Evolutionary conservation across 306 rosid genomes (phyloP), one percentile per base, ranked within the genome.

Genomic region (Ammopiptanthus mongolicus): DNA sequence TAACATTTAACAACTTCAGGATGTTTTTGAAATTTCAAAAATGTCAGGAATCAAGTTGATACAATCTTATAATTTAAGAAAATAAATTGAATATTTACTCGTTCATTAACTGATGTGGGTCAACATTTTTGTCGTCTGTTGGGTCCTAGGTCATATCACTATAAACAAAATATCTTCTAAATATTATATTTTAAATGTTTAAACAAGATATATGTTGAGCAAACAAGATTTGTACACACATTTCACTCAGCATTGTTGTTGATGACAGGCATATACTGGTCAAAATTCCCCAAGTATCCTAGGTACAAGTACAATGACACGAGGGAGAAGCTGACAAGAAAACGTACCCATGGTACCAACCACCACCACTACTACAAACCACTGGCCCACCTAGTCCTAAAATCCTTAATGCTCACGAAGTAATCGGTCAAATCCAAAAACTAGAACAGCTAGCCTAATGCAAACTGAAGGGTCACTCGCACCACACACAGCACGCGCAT

Each of bases 251-350:
- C 39, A 57, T 51, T 9, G 29, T 5, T 71, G 21, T 3, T 14
- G 9, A 5, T 1, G 5, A 51, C 12, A 66, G 7, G 86, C 29
- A 76, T 77, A 84, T 84, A 28, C 87, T 47, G 65, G 70, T 69
- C 42, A 75, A 83, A 46, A 75, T 69, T 39, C 58, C 53, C 63
- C 48, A 17, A 28, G 11, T 48, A 31, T 46, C 39, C 56, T 28
- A 74, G 28, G 52, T 53, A 48, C 23, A 75, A 17, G 55, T 36
- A 29, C 57, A 64, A 70, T 65, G 78, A 69, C 59, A 28, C 23
- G 34, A 62, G 11, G 47, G 5, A 52, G 52, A 75, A n/a, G 19
- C 23, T 22, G 10, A 71, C 65, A 44, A 64, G 22, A 41, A 46
- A 34, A 48, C 57, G 52, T 59, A 22, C 47, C 8, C 60, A 10